Conservation (phyloP, 2,329 filamentous ascomycete genomes). For the Claviceps fusiformis region DNA sequence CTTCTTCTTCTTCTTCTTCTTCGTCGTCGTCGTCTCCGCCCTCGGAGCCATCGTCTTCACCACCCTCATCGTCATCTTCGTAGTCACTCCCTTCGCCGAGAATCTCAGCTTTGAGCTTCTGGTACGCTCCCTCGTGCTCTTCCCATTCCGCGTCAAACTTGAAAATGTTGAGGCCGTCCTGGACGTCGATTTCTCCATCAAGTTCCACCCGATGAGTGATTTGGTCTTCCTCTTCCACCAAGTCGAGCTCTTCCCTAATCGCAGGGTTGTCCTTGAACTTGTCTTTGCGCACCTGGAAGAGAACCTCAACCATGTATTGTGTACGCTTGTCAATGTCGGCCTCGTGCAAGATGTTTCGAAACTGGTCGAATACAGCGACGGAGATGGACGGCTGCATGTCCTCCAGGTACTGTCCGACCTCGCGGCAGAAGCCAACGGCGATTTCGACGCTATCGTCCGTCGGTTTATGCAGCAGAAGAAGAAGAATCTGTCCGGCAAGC, state of each 20-base stretch:
- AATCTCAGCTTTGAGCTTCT: conserved; percentile 83
- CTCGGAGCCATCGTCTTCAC: conserved; percentile 52
- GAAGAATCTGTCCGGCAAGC: conserved; percentile 78
- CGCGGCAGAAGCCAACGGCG: conserved; percentile 81
- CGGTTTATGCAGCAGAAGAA: conserved; percentile 86
- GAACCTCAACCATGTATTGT: conserved; percentile 98
- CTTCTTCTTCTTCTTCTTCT: conserved; percentile 58
- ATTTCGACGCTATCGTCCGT: conserved; percentile 98
- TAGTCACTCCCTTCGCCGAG: conserved; percentile 84
- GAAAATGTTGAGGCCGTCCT: conserved; percentile 89
- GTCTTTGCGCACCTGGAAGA: conserved; percentile 94
- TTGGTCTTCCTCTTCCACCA: conserved; percentile 96
- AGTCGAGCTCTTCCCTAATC: conserved; percentile 80
- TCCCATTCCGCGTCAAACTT: conserved; percentile 87
- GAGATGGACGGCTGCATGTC: conserved; percentile 88
- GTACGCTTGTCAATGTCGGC: conserved; percentile 94
- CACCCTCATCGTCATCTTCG: conserved; percentile 49
- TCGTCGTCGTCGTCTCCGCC: conserved; percentile 62
- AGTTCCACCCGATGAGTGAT: conserved; percentile 80
- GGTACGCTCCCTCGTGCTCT: conserved; percentile 80
- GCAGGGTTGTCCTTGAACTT: conserved; percentile 91
- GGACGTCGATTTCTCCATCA: conserved; percentile 70
- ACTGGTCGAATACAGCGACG: conserved; percentile 86
- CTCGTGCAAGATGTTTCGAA: conserved; percentile 89
- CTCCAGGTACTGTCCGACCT: conserved; percentile 87